Base-by-base conservation (phyloP, 768 basidiomycete species). In the Tricholoma furcatifolium region DNA sequence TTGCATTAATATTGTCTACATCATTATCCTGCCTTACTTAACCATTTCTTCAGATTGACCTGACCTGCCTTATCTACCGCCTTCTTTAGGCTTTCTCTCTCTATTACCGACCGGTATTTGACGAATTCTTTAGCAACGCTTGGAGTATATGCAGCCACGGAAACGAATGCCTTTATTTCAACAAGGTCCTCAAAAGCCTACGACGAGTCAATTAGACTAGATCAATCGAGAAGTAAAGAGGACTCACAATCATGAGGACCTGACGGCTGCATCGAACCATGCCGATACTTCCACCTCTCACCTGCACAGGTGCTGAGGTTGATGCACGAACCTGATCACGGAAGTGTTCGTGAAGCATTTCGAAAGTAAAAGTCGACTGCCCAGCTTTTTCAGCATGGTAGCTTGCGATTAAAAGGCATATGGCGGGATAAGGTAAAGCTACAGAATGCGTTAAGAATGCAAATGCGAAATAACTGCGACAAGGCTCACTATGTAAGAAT, bases 361-460 rank as follows among this genome's bases (percentile, higher is more conserved):
- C 92, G 64, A 98, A 96, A 27, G 91, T 98, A 69, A 97, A 85
- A 12, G 72, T 71, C 17, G 87, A 77, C 54, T 93, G 87, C 0
- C 94, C 94, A 6, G 83, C 82, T 9, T 84, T 85, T 21, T 83
- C 72, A 4, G 84, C 77, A 63, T 97, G 95, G 62, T 85, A 78
- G 12, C 84, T 79, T n/a, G 94, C 88, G 54, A 98, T 87, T 39
- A 97, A 78, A 27, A 96, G 77, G 62, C 91, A 93, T 17, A 93
- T 68, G 2, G 81, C 74, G 7, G 94, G 89, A 63, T 95, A 92
- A 17, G 91, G 72, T 18, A 94, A 66, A 50, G 76, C 91, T 93
- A 51, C 42, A 24, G 32, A 23, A 27, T 40, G 35, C 39, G 11
- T 40, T 43, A 50, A 27, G 46, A 43, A 15, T 51, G 43, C 7